A percentile compares a stretch with the other conserved stretches of the same genome.
Evolutionary conservation across 768 basidiomycete genomes (phyloP).

Genomic region (Boletus subparvulus): DNA sequence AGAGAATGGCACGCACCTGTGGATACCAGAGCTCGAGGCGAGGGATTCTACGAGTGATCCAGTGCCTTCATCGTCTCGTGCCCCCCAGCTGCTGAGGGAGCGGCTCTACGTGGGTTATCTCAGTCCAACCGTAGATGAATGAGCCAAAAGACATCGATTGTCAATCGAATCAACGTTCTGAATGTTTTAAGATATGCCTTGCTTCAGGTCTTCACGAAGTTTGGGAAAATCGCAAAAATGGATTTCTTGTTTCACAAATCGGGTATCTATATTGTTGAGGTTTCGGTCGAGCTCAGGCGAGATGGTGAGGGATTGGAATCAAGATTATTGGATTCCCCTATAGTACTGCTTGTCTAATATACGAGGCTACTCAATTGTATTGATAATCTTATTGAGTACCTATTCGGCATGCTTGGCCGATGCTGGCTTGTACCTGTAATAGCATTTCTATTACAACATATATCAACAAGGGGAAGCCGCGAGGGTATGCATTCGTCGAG

Average conservation of each 20-base stretch:
- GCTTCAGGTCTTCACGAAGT: constrained; percentile 87
- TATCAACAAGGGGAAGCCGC: constrained; percentile 84
- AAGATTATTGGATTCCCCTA: no score
- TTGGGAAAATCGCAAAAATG: constrained; percentile 87
- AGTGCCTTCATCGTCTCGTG: constrained; percentile 24
- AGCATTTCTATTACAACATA: no score
- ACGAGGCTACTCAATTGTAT: no score
- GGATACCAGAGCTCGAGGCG: constrained; percentile 33
- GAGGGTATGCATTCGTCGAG: constrained; percentile 95
- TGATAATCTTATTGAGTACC: no score
- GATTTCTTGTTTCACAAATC: constrained; percentile 96
- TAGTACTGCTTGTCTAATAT: no score
- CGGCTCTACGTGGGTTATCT: constrained; percentile 90
- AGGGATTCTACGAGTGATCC: constrained; percentile 17
- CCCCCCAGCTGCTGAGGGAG: constrained; percentile 51
- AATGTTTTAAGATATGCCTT: constrained; percentile 67
- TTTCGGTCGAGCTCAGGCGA: no score
- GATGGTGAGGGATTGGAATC: no score
- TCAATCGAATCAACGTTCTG: constrained; percentile 2
- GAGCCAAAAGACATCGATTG: constrained; percentile 22
- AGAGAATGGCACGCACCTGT: constrained; percentile 24
- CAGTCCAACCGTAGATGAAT: constrained; percentile 87
- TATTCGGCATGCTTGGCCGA: no score
- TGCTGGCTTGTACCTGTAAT: no score
- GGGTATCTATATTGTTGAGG: constrained; percentile 54